Base-by-base conservation (phyloP, 371 early-diverging fungal genomes). In the Apophysomyces ossiformis region DNA sequence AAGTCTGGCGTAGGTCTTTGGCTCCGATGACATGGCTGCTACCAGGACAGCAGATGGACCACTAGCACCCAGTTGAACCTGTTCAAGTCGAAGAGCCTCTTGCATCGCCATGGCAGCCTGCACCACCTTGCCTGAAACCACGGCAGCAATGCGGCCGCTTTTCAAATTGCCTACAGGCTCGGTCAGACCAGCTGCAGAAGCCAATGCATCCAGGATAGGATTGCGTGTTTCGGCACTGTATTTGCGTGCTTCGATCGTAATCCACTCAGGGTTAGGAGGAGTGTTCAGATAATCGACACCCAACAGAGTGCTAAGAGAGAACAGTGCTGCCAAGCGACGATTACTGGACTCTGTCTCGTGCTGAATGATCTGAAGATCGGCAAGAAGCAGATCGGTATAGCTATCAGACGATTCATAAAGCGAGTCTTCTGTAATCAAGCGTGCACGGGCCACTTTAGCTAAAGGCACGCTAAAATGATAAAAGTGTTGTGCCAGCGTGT, bases 1-100 rank as follows among this genome's bases (percentile, higher is more conserved):
- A 13, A 87, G 59, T 9, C 88, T 79, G 13, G 72, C 68, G 37
- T 85, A 87, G 6, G 77, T 73, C 26, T 73, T 76, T 7, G 88
- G 86, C 43, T 87, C 88, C 2, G 74, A 77, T 8, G 75, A 69
- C 6, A 66, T 67, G 18, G 62, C 39, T 12, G 74, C 45, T 15
- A 45, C 64, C 4, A 68, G 32, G 41, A 64, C 58, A 2, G 65
- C 41, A n/a, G 64, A 47, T 0, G 46, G 64, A 12, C 58, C 21
- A 21, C 61, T 15, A 32, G 44, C 62, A 12, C 64, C 61, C 13
- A 60, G 56, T 12, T 60, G 37, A 7, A 35, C 47, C 5, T 38
- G 36, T 7, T 50, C 43, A 37, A 44, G 59, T 12, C 64, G 54
- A 7, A 68, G 58, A 13, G 69, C 58, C 12, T 59, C 56, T 7